Evolutionary conservation across 495 filamentous ascomycete genomes (phyloP).

Genomic region (Talaromyces stipitatus): DNA sequence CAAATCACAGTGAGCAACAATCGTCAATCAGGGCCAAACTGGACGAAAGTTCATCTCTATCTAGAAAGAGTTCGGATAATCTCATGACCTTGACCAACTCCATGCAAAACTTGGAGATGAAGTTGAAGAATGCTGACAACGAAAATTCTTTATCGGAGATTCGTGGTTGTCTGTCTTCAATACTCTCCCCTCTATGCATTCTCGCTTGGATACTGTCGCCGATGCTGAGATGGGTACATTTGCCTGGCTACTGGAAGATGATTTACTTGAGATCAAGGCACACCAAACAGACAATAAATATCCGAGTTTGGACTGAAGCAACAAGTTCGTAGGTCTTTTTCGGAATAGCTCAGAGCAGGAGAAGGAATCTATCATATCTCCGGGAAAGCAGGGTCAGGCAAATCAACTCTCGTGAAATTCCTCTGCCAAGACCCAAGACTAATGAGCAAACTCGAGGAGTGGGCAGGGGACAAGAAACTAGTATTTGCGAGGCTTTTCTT

Average conservation of each 20-base stretch:
- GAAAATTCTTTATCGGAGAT: background rate
- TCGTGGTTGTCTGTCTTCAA: background rate
- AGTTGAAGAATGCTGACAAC: background rate
- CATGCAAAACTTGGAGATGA: background rate
- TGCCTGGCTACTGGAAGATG: background rate
- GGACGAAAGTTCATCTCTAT: background rate
- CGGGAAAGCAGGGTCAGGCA: constrained; percentile 37
- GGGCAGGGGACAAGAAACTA: constrained; percentile 10
- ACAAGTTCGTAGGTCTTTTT: background rate
- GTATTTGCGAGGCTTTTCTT: constrained; percentile 21
- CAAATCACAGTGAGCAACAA: background rate
- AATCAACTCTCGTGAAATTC: constrained; percentile 38
- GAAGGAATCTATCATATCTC: constrained; percentile 28
- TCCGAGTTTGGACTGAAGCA: background rate
- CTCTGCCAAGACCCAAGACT: constrained; percentile 11
- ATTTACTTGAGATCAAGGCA: no score
- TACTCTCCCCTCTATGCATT: background rate
- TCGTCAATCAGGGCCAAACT: background rate
- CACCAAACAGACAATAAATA: no score
- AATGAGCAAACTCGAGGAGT: constrained; percentile 1
- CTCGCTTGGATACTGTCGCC: background rate
- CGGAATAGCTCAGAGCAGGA: background rate
- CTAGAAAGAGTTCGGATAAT: background rate
- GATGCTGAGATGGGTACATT: background rate
- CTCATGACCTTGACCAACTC: background rate